Evolutionary conservation across 257 asterid genomes (phyloP), one percentile per base, ranked within the genome.

Genomic region (Solanum sparsipilum): DNA sequence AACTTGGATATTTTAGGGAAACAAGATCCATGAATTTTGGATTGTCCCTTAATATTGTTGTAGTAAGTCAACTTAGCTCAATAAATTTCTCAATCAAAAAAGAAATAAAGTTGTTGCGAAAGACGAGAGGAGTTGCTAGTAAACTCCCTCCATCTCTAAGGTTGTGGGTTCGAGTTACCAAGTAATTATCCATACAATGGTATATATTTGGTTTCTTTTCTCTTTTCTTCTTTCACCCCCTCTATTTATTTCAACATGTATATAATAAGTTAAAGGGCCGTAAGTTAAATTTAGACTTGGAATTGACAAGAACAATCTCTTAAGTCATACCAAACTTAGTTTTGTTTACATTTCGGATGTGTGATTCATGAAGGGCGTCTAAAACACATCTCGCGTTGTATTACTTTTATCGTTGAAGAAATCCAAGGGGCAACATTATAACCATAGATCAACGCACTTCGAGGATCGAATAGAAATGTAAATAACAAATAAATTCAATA

Each of bases 71-170:
- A 7, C 36, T 70, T 70, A 70, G 35, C 21, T 70, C 75, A 70
- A 29, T 70, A 29, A 29, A 13, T 70, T 70, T 70, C 12, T 70
- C 38, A 13, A 68, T 21, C 5, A 58, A 58, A 58, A 21, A 3
- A 58, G 2, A 58, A n/a, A 56, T 9, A 10, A 65, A n/a, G 23
- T 52, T 52, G 23, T 52, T 2, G 25, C 0, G 11, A 0, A 56
- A 56, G 65, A 56, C 11, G 5, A 56, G 25, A 56, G 25, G 11
- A 56, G 25, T 56, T 56, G 65, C 65, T 56, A 6, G 11, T 20
- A 20, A 56, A 0, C 25, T 56, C 11, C 25, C 25, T 56, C 25
- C 5, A 56, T 0, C 65, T 56, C 65, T 56, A 56, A 56, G 65
- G 2, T 56, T 56, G 25, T 20, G n/a, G n/a, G 23, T 20, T 20